Evolutionary conservation across 108 stramenopile species (phyloP).

Genomic region (Nitzschia putrida): DNA sequence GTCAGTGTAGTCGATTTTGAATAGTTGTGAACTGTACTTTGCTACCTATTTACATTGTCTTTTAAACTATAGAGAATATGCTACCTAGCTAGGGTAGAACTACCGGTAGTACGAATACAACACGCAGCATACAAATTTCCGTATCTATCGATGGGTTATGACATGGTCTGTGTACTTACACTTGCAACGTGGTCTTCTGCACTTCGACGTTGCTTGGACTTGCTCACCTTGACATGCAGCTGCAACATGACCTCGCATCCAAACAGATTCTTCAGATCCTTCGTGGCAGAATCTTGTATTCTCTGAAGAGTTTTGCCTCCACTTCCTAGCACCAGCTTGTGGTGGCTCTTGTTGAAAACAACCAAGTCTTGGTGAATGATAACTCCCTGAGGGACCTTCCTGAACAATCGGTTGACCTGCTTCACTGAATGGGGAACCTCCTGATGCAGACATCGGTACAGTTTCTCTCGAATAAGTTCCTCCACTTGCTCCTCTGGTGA

Average conservation of each 20-base stretch:
- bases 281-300: slow-evolving; percentile 62
- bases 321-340: slow-evolving; percentile 59
- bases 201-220: slow-evolving; percentile 40
- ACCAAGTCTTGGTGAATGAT: slow-evolving; percentile 78
- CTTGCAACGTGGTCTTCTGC: neutral
- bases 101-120: too few relatives aligned
- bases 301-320: slow-evolving; percentile 67
- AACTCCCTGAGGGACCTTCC: slow-evolving; percentile 38
- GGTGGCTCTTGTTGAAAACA: slow-evolving; percentile 78
- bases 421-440: slow-evolving; percentile 52
- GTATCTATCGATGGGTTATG: too few relatives aligned
- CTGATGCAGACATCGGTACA: slow-evolving; percentile 81
- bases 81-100: too few relatives aligned
- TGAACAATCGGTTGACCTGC: slow-evolving; percentile 29
- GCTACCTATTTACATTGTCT: too few relatives aligned
- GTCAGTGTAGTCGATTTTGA: too few relatives aligned
- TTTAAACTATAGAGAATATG: too few relatives aligned
- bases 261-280: slow-evolving; percentile 67
- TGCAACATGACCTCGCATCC: slow-evolving; percentile 57
- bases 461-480: slow-evolving; percentile 89
- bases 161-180: neutral
- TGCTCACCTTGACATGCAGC: slow-evolving; percentile 62
- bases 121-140: too few relatives aligned
- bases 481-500: slow-evolving; percentile 66
- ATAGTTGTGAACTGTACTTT: too few relatives aligned